A percentile compares a stretch with the other conserved stretches of the same genome.
These are phyloP conservation scores for Trichothecium roseum DNA, from an alignment of 2,329 filamentous ascomycete species.

Conservation along the genomic window DNA sequence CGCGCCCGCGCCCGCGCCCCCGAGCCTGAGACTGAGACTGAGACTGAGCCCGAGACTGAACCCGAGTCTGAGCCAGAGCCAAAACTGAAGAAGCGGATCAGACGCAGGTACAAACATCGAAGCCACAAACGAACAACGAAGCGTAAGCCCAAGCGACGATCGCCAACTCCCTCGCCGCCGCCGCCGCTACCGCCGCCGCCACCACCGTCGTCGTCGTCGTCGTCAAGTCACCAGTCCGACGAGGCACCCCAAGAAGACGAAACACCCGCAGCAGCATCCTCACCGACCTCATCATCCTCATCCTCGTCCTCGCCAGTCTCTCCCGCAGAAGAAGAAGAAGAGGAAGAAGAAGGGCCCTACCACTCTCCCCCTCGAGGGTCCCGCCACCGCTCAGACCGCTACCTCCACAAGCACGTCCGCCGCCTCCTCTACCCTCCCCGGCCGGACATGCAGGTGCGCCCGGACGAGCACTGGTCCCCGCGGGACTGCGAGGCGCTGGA, in stretches of 20 bases:
- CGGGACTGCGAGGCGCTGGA: conserved; percentile 24
- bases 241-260: neutral
- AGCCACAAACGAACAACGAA: conserved; percentile 11
- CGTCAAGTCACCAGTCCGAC: no score
- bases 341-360: conserved; percentile 6
- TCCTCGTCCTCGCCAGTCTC: conserved; percentile 13
- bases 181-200: no score
- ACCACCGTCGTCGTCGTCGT: no score
- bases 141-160: conserved; percentile 12
- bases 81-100: no score
- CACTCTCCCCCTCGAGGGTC: conserved; percentile 9
- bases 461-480: conserved; percentile 15
- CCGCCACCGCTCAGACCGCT: conserved; percentile 13
- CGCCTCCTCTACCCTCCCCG: conserved; percentile 17
- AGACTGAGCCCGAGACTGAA: conserved; percentile 5
- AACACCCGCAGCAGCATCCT: conserved; percentile 5
- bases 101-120: conserved; percentile 5
- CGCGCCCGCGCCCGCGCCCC: no score
- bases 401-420: conserved; percentile 20
- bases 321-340: conserved; percentile 5
- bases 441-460: conserved; percentile 8
- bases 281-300: conserved; percentile 9
- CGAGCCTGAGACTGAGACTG: no score
- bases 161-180: neutral
- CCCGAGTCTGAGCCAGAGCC: neutral